Percentiles rank a stretch among this genome's conserved stretches.
These are phyloP conservation scores for Ensete glaucum DNA, from an alignment of 176 grass and related monocot species.

Conservation along the genomic window DNA sequence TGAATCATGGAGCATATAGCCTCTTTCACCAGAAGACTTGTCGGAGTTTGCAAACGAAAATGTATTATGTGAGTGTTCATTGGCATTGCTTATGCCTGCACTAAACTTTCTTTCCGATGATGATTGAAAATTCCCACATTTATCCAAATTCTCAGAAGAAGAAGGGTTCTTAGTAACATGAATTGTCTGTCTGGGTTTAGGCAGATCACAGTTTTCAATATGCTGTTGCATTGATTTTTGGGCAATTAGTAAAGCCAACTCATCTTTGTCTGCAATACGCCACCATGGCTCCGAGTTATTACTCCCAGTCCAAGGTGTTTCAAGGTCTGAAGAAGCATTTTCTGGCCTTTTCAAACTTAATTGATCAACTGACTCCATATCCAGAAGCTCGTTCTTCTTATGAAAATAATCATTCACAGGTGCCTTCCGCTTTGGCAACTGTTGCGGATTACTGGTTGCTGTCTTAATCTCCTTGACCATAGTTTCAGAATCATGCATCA, in stretches of 20 bases:
- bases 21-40: constrained; percentile 20
- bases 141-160: constrained; percentile 16
- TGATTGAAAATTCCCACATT: constrained; percentile 14
- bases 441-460: constrained; percentile 11
- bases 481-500: constrained; percentile 29
- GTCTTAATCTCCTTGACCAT: constrained; percentile 18
- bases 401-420: constrained; percentile 28
- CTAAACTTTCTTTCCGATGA: constrained; percentile 16
- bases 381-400: constrained; percentile 29
- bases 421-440: constrained; percentile 23
- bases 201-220: constrained; percentile 87
- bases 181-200: constrained; percentile 50
- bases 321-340: constrained; percentile 21
- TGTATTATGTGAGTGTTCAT: constrained; percentile 10
- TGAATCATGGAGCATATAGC: constrained; percentile 13
- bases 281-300: constrained; percentile 71
- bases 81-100: constrained; percentile 22
- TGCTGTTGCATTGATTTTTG: constrained; percentile 44
- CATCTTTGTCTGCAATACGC: constrained; percentile 55
- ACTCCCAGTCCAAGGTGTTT: constrained; percentile 33
- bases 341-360: constrained; percentile 16
- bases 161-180: constrained; percentile 18
- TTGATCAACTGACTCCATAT: constrained; percentile 25
- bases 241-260: constrained; percentile 71
- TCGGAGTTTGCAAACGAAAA: constrained; percentile 23